A percentile compares a stretch with the other conserved stretches of the same genome.
phyloP scores from a whole-genome alignment of 176 grass and related monocot species.

The Urochloa ruziziensis region DNA sequence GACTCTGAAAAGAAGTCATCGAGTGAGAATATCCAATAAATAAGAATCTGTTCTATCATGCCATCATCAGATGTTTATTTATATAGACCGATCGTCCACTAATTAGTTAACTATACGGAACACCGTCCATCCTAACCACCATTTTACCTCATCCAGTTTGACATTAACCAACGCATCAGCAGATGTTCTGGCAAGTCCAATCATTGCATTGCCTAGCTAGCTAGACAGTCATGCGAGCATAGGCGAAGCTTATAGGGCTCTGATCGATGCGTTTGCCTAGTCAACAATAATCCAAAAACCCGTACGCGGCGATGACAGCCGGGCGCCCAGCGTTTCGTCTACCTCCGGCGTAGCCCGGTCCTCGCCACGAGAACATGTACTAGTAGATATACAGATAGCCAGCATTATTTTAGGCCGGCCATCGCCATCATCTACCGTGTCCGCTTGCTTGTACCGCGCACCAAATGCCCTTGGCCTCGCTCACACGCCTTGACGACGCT shows the following conservation, averaged over 20 bases:
- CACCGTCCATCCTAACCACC: neutral
- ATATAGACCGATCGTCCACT: neutral
- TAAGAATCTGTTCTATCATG: neutral
- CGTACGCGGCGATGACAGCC: slow-evolving; percentile 38
- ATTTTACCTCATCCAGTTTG: neutral
- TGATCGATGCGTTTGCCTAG: neutral
- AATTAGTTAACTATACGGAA: neutral
- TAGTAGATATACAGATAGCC: neutral
- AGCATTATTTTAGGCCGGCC: slow-evolving; percentile 11
- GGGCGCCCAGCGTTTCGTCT: neutral
- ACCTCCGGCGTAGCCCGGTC: neutral
- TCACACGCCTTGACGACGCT: neutral
- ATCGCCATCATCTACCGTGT: neutral
- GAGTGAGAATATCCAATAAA: neutral
- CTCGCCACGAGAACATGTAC: neutral
- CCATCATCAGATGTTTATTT: neutral
- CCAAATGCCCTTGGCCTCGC: neutral
- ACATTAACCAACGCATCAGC: neutral
- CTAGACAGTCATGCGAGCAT: too few species aligned
- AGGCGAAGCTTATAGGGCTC: neutral
- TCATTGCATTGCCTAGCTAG: neutral
- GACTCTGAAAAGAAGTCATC: neutral
- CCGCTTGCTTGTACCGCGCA: neutral
- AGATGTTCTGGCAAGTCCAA: neutral
- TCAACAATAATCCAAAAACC: neutral